phyloP scores from a whole-genome alignment of 768 basidiomycete genomes.

The Trametes coccinea region DNA sequence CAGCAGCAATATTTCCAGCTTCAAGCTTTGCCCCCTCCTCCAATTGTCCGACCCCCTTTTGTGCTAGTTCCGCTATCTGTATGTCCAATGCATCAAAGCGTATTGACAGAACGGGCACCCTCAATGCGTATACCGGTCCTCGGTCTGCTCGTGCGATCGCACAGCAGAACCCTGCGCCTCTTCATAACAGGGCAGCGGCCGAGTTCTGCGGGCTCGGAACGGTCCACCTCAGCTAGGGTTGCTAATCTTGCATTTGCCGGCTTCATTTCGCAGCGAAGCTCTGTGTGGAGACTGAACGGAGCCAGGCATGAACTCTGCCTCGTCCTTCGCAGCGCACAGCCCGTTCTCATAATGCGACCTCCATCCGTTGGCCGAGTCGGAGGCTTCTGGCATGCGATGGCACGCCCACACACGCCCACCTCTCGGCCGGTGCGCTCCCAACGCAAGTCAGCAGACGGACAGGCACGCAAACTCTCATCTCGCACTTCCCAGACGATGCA shows the following conservation, averaged over 20 bases:
- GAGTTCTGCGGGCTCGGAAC: constrained; percentile 1
- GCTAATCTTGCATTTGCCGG: background rate
- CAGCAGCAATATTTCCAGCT: no score
- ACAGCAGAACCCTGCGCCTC: constrained; percentile 6
- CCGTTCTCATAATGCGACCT: background rate
- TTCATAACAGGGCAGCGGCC: background rate
- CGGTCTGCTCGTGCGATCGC: background rate
- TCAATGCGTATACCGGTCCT: background rate
- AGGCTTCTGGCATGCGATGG: background rate
- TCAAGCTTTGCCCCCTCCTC: background rate
- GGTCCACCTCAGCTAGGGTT: background rate
- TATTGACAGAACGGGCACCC: background rate
- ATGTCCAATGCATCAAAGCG: background rate
- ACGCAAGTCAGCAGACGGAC: constrained; percentile 15
- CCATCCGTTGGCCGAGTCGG: background rate
- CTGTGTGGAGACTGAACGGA: constrained; percentile 5
- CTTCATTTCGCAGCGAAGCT: background rate
- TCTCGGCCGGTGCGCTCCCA: constrained; percentile 1
- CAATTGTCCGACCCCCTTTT: background rate
- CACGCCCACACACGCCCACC: constrained; percentile 14
- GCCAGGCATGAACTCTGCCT: constrained; percentile 6
- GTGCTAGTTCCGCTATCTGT: background rate
- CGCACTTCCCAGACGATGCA: constrained; percentile 13
- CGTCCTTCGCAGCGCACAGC: constrained; percentile 14
- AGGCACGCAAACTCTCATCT: constrained; percentile 5